Conservation (phyloP, 148 eudicot genomes). For the Talinum fruticosum region DNA sequence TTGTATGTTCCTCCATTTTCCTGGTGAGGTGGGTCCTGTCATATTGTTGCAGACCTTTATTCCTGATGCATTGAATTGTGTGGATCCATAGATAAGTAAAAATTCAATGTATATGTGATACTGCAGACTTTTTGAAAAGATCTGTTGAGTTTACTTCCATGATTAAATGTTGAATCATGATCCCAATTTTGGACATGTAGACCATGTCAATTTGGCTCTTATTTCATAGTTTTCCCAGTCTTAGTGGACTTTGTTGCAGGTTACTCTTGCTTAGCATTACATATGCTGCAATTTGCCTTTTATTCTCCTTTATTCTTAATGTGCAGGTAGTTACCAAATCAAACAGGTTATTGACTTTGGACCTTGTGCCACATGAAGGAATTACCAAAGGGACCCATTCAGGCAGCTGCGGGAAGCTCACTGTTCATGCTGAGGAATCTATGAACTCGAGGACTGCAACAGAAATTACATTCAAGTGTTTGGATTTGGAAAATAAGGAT, state of each 20-base stretch:
- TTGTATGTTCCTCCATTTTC: background rate
- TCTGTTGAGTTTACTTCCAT: background rate
- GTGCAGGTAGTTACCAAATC: conserved; percentile 69
- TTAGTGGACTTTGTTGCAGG: conserved; percentile 3
- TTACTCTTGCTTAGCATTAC: background rate
- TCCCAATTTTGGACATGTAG: background rate
- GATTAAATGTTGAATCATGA: background rate
- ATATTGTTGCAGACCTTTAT: background rate
- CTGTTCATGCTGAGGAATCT: conserved; percentile 79
- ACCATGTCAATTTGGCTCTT: background rate
- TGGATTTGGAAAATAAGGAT: conserved; percentile 86
- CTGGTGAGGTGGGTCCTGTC: background rate
- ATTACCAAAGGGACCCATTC: conserved; percentile 38
- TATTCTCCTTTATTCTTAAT: conserved; percentile 21
- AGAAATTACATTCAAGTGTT: conserved; percentile 77
- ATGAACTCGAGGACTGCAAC: conserved; percentile 64
- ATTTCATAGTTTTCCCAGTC: background rate
- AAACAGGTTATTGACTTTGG: conserved; percentile 51
- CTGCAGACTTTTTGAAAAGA: background rate
- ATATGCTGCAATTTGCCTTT: conserved; percentile 8
- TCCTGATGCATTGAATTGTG: background rate
- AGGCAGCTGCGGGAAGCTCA: conserved; percentile 58
- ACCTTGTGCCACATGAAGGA: conserved; percentile 51
- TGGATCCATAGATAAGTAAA: background rate
- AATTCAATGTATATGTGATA: conserved; percentile 1